A percentile compares a stretch with the other conserved stretches of the same genome.
phyloP scores from a whole-genome alignment of 345 rosid species.

The Eucalyptus pauciflora region DNA sequence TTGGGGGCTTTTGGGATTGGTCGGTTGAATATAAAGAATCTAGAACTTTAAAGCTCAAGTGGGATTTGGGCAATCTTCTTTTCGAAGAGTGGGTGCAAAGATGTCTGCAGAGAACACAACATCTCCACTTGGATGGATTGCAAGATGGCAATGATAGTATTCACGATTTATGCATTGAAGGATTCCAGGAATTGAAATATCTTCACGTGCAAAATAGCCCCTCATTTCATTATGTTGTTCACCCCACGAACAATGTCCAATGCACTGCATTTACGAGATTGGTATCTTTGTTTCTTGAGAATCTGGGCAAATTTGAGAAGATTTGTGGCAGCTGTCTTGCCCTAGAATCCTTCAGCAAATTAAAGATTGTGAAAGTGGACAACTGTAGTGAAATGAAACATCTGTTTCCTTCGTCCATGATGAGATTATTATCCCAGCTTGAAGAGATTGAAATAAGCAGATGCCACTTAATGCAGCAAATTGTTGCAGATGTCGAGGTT shows the following conservation, averaged over 20 bases:
- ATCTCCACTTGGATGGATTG: not conserved
- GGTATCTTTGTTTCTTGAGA: too few relatives aligned
- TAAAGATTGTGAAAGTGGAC: not conserved
- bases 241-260: fast-evolving
- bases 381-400: too few relatives aligned
- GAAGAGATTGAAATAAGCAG: too few relatives aligned
- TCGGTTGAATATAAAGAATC: not conserved
- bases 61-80: not conserved
- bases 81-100: not conserved
- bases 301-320: fast-evolving
- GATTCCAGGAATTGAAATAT: too few relatives aligned
- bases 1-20: fast-evolving
- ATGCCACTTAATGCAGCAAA: too few relatives aligned
- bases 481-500: too few relatives aligned
- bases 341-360: too few relatives aligned
- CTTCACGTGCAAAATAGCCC: too few relatives aligned
- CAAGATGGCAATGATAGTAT: too few relatives aligned
- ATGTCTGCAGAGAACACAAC: not conserved
- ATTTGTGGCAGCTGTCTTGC: fast-evolving
- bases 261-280: too few relatives aligned
- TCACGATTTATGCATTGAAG: fast-evolving
- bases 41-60: not conserved
- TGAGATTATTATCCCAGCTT: fast-evolving
- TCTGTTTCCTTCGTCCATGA: too few relatives aligned
- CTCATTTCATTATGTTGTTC: too few relatives aligned